phyloP scores from a whole-genome alignment of 768 basidiomycete genomes.

The Pholiota molesta region DNA sequence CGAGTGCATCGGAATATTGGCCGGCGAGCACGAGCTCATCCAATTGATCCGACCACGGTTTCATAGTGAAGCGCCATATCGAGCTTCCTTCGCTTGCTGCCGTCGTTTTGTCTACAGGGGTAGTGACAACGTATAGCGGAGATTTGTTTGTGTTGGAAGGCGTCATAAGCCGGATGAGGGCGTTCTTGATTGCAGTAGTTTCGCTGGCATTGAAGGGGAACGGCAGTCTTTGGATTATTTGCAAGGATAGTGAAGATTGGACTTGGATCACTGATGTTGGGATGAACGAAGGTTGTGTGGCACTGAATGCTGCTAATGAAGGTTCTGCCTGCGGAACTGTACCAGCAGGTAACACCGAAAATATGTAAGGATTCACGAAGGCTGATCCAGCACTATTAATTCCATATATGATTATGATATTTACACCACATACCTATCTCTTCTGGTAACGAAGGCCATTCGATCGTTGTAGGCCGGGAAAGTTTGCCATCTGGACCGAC shows the following conservation, averaged over 20 bases:
- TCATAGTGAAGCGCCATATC: conserved; percentile 77
- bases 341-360: conserved; percentile 74
- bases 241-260: conserved; percentile 68
- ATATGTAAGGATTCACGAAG: conserved; percentile 76
- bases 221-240: conserved; percentile 59
- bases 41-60: conserved; percentile 77
- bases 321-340: conserved; percentile 42
- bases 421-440: conserved; percentile 57
- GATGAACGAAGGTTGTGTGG: conserved; percentile 35
- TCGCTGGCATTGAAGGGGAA: conserved; percentile 55
- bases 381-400: conserved; percentile 41
- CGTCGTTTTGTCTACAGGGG: conserved; percentile 71
- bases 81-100: conserved; percentile 72
- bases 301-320: too few species aligned
- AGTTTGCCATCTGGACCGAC: conserved; percentile 62
- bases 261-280: conserved; percentile 69
- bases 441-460: conserved; percentile 83
- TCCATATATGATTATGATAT: not conserved
- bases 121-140: conserved; percentile 65
- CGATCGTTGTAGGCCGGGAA: conserved; percentile 51
- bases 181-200: conserved; percentile 37
- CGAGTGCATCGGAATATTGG: conserved; percentile 78
- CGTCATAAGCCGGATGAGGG: conserved; percentile 66
- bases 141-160: conserved; percentile 55
- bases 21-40: conserved; percentile 78